Percentiles rank a stretch among this genome's conserved stretches.
Conservation (phyloP, 2,329 filamentous ascomycete species). For the Fusarium sp. region DNA sequence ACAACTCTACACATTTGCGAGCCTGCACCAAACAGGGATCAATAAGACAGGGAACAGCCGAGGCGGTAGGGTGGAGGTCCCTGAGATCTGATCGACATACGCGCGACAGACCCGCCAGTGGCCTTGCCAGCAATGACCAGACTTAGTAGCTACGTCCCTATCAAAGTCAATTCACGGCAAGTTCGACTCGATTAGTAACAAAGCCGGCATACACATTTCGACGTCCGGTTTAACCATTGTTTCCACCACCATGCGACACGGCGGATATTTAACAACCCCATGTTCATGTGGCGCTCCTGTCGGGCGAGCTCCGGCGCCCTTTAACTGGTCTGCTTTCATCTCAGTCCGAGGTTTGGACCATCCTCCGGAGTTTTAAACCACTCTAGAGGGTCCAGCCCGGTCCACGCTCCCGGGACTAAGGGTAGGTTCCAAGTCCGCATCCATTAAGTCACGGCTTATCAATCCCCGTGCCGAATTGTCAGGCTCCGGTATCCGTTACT, state of each 20-base stretch:
- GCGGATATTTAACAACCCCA: constrained; percentile 16
- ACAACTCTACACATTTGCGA: constrained; percentile 11
- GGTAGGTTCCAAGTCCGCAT: constrained; percentile 8
- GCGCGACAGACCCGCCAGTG: constrained; percentile 42
- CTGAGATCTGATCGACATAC: constrained; percentile 51
- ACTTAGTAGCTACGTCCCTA: constrained; percentile 2
- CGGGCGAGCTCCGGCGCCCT: constrained; percentile 31
- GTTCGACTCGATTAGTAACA: constrained; percentile 11
- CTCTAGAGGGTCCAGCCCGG: constrained; percentile 41
- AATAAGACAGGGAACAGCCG: constrained; percentile 42
- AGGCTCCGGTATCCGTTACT: not conserved
- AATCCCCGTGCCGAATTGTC: not conserved
- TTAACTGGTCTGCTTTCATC: constrained; percentile 26
- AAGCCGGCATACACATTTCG: not conserved
- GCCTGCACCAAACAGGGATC: constrained; percentile 40
- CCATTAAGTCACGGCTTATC: not conserved
- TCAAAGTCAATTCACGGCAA: constrained; percentile 45
- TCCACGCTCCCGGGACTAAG: constrained; percentile 29
- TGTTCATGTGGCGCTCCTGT: constrained; percentile 32
- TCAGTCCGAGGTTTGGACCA: constrained; percentile 30
- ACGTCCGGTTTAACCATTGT: not conserved
- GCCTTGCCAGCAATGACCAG: constrained; percentile 8
- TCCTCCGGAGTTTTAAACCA: constrained; percentile 39
- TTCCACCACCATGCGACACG: constrained; percentile 9
- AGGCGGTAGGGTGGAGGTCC: constrained; percentile 47